A percentile compares a stretch with the other conserved stretches of the same genome.
Conservation (phyloP, 345 rosid species). For the Capsella bursapastoris region DNA sequence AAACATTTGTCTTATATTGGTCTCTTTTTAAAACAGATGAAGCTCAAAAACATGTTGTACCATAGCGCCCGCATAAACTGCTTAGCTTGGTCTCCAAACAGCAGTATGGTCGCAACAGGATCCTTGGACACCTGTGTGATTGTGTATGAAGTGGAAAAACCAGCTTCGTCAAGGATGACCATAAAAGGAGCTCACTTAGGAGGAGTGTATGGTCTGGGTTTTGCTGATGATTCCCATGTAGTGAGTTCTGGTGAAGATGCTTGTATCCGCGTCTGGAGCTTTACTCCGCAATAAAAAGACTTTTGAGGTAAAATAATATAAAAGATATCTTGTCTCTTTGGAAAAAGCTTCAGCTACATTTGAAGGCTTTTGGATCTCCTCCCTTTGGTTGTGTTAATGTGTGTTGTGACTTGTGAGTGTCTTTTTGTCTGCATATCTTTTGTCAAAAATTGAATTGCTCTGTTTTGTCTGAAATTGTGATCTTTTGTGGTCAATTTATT, state of each 20-base stretch:
- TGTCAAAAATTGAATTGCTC: neutral
- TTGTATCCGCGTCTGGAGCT: constrained; percentile 76
- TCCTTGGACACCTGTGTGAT: constrained; percentile 85
- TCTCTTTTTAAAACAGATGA: constrained; percentile 52
- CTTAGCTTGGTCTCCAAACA: constrained; percentile 89
- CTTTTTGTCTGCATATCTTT: constrained; percentile 22
- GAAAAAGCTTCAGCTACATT: constrained; percentile 25
- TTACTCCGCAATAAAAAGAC: constrained; percentile 45
- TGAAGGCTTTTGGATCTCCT: constrained; percentile 25
- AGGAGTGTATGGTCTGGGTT: constrained; percentile 86
- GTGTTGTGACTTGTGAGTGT: constrained; percentile 7
- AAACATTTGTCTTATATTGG: neutral
- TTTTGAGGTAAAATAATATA: constrained; percentile 5
- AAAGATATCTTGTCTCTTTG: constrained; percentile 24
- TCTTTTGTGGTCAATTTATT: neutral
- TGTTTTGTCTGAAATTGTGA: neutral
- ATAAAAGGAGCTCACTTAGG: constrained; percentile 89
- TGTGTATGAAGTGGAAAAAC: constrained; percentile 76
- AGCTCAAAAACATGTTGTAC: constrained; percentile 85
- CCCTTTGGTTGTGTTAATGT: constrained; percentile 23
- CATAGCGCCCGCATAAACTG: constrained; percentile 89
- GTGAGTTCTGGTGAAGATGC: constrained; percentile 98
- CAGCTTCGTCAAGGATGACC: constrained; percentile 70
- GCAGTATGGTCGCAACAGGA: constrained; percentile 78
- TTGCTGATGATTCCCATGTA: constrained; percentile 60